Base-by-base conservation (phyloP, 2,329 filamentous ascomycete species). In the Ophiostoma angusticollis region DNA sequence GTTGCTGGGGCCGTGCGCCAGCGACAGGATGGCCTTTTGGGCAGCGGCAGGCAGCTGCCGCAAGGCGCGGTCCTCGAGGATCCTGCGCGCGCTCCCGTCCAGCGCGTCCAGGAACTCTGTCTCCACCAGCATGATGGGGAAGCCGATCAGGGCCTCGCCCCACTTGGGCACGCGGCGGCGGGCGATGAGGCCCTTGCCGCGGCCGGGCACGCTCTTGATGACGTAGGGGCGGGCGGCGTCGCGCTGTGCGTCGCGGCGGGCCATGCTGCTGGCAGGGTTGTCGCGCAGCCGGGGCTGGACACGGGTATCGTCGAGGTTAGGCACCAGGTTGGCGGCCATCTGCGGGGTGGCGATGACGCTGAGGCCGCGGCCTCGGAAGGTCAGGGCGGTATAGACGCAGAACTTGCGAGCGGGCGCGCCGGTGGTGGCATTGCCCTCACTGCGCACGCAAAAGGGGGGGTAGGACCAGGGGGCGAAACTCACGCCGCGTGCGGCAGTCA, bases 291-390 rank as follows among this genome's bases (percentile, higher is more conserved):
- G 14, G 4, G 35, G 27, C 1, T 44, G 39, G 5, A 51, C 43
- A 7, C 34, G 18, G 2, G 44, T 44, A 30, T 54, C 52, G 37
- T 53, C 51, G 12, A 54, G 42, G 2, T 32, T 9, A 6, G 37
- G 37, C 6, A 41, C 45, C 2, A 52, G 9, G 30, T 43, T 45
- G 21, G 46, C 47, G 1, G 49, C 52, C 22, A 49, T 41, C 18
- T 51, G 42, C 3, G 45, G 50, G 2, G 47, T 49, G 14, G 49
- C 49, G 32, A 54, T 47, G 21, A 54, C n/a, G 25, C 46, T 49
- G 12, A 54, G 30, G 9, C 51, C 50, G 17, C 48, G 45, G 22
- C 41, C 47, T 9, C 49, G 47, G 40, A 52, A 53, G 9, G 44
- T 32, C 3, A 23, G 12, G 6, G 45, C 30, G 9, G 47, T 54